Base-by-base conservation (phyloP, 1,139 yeast species). In the Sugiyamaella japonica region DNA sequence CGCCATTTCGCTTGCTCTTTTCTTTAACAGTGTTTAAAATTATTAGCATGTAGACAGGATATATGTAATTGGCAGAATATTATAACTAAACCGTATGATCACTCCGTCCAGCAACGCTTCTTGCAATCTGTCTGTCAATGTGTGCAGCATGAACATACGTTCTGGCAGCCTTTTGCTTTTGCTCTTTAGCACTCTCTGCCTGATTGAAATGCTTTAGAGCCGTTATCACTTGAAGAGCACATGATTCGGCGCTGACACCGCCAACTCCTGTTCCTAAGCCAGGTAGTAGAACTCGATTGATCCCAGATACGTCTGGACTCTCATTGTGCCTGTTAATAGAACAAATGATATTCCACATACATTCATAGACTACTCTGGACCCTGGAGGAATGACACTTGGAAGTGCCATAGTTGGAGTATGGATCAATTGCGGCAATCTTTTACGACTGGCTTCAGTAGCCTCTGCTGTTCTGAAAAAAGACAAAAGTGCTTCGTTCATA, bases 241-340 rank as follows among this genome's bases (percentile, higher is more conserved):
- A 75, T 1, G 75, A 54, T 1, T 64, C 68, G 7, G 63, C 57
- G 0, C 78, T 74, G 0, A 80, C 70, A 0, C 74, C 75, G 0
- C 80, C 83, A 56, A 71, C 76, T 1, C 84, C 84, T 0, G 83
- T 76, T 3, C 80, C 82, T 15, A 80, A 58, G 0, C 83, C 83
- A 0, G 83, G 76, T 2, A 80, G 55, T 7, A 80, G 65, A n/a
- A 79, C 52, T 68, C 6, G 69, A 23, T 51, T 49, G 3, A 34
- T 36, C 12, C 23, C 29, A 9, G 23, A 20, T 5, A 36, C 29
- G 7, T 57, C 40, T n/a, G 13, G 10, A 16, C 25, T 13, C 12
- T 28, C 40, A 53, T 70, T 68, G 39, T 64, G 61, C 29, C 58
- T 53, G 9, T 65, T 60, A 20, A 70, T 59, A 1, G 66, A 61